phyloP scores from a whole-genome alignment of 148 eudicot species.

The Chenopodium album region DNA sequence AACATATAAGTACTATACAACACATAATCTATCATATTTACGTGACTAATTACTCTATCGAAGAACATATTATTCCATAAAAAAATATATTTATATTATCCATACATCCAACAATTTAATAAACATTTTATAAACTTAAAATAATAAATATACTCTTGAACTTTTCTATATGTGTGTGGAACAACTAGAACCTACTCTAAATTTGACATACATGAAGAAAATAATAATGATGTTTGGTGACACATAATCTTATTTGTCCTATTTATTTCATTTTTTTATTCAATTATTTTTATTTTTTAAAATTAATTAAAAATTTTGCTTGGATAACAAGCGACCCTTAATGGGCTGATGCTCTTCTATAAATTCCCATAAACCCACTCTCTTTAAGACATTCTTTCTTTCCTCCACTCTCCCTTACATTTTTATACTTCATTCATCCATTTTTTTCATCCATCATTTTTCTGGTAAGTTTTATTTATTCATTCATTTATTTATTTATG shows the following conservation, averaged over 20 bases:
- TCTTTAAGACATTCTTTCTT: constrained; percentile 22
- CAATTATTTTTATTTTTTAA: not conserved
- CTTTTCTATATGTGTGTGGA: not conserved
- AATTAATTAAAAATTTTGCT: constrained; percentile 14
- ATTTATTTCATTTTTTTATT: not conserved
- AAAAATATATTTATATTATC: too few relatives aligned
- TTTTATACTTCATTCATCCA: not conserved
- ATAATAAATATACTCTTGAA: too few relatives aligned
- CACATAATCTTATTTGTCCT: not conserved
- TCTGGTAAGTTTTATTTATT: constrained; percentile 12
- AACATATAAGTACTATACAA: too few relatives aligned
- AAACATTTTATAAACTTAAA: too few relatives aligned
- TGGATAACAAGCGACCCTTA: constrained; percentile 29
- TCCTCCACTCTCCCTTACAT: constrained; percentile 17
- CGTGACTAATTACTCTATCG: too few relatives aligned
- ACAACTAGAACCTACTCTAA: not conserved
- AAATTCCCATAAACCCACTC: constrained; percentile 28
- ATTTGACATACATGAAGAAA: not conserved
- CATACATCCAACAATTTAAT: too few relatives aligned
- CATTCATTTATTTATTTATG: too few relatives aligned
- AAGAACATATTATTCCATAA: too few relatives aligned
- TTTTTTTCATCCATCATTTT: not conserved
- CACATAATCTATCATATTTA: too few relatives aligned
- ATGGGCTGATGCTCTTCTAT: constrained; percentile 22
- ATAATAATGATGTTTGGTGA: not conserved